Evolutionary conservation across 2,329 filamentous ascomycete species (phyloP).

Genomic region (Daldinia eschscholtzii): DNA sequence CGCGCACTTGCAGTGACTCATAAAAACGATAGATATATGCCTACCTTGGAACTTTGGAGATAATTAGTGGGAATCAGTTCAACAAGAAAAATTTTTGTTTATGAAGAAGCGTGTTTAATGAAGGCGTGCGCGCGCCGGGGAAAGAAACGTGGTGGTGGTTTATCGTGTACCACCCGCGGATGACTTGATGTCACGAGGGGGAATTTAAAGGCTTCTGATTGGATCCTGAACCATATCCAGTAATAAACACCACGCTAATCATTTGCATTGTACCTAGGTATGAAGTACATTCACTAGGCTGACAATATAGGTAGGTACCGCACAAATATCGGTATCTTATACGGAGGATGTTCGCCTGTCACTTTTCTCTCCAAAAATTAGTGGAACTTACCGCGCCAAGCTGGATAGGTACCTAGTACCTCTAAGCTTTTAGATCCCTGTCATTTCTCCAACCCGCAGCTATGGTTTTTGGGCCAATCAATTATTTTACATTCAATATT

Average conservation of each 20-base stretch:
- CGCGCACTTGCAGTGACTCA: constrained; percentile 3
- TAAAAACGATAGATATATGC: not conserved
- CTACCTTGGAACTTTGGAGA: not conserved
- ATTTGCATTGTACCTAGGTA: constrained; percentile 13
- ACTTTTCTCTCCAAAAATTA: not conserved
- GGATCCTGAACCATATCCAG: constrained; percentile 23
- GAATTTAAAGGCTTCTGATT: constrained; percentile 30
- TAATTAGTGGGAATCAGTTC: constrained; percentile 1
- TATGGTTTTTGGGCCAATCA: constrained; percentile 28
- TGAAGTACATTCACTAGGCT: constrained; percentile 29
- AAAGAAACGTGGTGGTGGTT: not conserved
- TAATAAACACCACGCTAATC: constrained; percentile 14
- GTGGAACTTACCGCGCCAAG: constrained; percentile 17
- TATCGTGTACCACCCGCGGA: constrained; percentile 18
- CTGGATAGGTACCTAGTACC: constrained; percentile 1
- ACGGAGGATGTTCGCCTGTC: constrained; percentile 4
- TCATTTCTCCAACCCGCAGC: constrained; percentile 15
- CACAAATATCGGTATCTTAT: constrained; percentile 18
- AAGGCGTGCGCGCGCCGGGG: constrained; percentile 16
- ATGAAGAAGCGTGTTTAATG: constrained; percentile 10
- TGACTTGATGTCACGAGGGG: constrained; percentile 41
- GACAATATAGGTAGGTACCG: not conserved
- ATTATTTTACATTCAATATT: constrained; percentile 23
- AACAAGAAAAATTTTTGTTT: not conserved
- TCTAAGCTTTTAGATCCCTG: constrained; percentile 10